Evolutionary conservation across 2,329 filamentous ascomycete genomes (phyloP), one percentile per base, ranked within the genome.

Genomic region (Daldinia eschscholtzii): DNA sequence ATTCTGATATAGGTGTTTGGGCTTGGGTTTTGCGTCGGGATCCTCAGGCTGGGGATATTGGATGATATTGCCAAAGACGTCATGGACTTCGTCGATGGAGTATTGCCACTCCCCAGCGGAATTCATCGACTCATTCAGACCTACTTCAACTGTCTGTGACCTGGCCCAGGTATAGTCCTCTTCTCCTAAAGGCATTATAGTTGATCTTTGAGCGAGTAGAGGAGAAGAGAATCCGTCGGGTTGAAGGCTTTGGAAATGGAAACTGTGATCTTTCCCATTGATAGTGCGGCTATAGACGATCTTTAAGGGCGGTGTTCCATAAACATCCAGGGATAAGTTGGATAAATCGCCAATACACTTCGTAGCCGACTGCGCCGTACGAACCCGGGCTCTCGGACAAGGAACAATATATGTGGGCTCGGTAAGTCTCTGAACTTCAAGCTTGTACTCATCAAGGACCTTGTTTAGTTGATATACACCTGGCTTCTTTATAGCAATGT

Each of bases 231-330:
- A 91, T 39, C 93, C 92, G 56, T 98, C 94, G 0, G 96, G 94
- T 74, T 97, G 94, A 50, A 99, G 89, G 76, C 93, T 97, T 80
- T 98, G 94, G 74, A 97, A 95, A 70, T 95, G 93, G 73, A 94
- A 93, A 67, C 92, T 93, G 74, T 91, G 90, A 71, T 97, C 90
- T 71, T 92, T 91, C 68, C 90, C 89, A 74, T 98, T 97, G 73
- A 97, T 90, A 6, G 90, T 91, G 61, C 94, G 91, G 75, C 93
- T 96, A 80, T 99, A 99, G 74, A 93, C 93, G 74, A 99, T 92
- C 78, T 94, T 94, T 71, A 99, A 84, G 2, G 96, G 96, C 2
- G 97, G 93, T 0, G 94, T 97, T 18, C 96, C 96, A 72, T 92
- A 87, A 3, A 98, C 93, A 75, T 95, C 90, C 58, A 99, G 84